Base-by-base conservation (phyloP, 768 basidiomycete species). In the Suillus spraguei region DNA sequence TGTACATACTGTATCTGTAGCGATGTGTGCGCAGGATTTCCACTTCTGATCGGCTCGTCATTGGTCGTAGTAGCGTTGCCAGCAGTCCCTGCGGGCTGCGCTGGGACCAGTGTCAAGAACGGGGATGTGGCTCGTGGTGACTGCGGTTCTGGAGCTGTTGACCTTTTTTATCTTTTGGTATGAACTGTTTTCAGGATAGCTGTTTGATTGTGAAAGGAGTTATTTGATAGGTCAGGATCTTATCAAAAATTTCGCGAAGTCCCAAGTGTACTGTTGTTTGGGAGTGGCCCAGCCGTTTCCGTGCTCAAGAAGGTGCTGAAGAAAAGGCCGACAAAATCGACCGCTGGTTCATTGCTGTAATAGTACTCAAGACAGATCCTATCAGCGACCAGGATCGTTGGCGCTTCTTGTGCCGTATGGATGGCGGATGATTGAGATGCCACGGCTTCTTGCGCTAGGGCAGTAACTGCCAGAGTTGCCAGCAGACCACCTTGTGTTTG, bases 261-360 rank as follows among this genome's bases (percentile, higher is more conserved):
- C 86, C 87, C 89, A 92, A 1, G 83, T 80, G 66, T 87, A 87
- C 71, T 93, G 92, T 71, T 92, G 87, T 66, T 75, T 82, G 4
- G 92, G 91, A 20, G 90, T 87, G 17, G 88, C 90, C 69, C 85
- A 93, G 49, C 81, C 68, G 6, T 77, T 68, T 5, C 85, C 86
- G 65, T 92, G 90, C 0, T 91, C 92, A 93, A 93, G 76, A 91
- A 91, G 8, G 90, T 89, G 66, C 88, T 92, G 77, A 94, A 94
- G 76, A 95, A 94, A 24, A 94, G 75, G 0, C 86, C 84, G 4
- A 73, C 63, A 50, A 86, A 83, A n/a, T 78, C 81, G 2, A 82
- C 76, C 22, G 77, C 72, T 42, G 65, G 52, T 36, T 22, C 28
- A 35, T 28, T 32, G 33, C 33, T 53, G 52, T n/a, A n/a, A 5